Conservation (phyloP, 2,329 filamentous ascomycete species). For the Orbilia javanica region DNA sequence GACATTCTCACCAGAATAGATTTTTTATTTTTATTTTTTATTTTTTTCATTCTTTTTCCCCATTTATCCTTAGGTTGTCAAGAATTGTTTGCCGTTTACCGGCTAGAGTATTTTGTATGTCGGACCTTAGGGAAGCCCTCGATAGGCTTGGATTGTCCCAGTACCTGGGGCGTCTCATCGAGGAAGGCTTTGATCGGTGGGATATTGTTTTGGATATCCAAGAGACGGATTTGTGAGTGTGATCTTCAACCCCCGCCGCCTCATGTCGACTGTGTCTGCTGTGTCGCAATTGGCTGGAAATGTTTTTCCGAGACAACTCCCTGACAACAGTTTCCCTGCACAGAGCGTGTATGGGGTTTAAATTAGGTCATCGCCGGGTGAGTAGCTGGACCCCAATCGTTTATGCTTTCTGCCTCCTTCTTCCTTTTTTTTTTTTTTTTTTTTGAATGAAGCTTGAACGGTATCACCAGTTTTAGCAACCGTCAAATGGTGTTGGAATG, state of each 20-base stretch:
- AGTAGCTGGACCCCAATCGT: conserved; percentile 62
- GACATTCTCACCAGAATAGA: conserved; percentile 35
- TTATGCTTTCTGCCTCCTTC: conserved; percentile 41
- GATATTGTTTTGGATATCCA: conserved; percentile 86
- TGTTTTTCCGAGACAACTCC: conserved; percentile 18
- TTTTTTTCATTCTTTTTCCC: not conserved
- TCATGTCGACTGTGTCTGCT: conserved; percentile 10
- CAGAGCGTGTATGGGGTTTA: conserved; percentile 74
- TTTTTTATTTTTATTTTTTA: not conserved
- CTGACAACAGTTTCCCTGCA: conserved; percentile 52
- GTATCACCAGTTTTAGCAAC: conserved; percentile 25
- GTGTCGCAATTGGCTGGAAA: conserved; percentile 20
- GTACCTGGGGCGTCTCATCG: conserved; percentile 78
- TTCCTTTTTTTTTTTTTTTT: no score
- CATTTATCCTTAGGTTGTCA: conserved; percentile 11
- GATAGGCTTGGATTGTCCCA: conserved; percentile 82
- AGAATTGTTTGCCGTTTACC: conserved; percentile 28
- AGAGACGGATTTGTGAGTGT: conserved; percentile 80
- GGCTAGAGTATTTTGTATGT: conserved; percentile 68
- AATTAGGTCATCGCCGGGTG: conserved; percentile 84
- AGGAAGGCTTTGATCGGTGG: conserved; percentile 88
- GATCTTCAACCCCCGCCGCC: conserved; percentile 11
- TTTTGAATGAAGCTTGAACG: conserved; percentile 47
- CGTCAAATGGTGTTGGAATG: conserved; percentile 1
- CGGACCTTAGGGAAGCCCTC: conserved; percentile 76